Base-by-base conservation (phyloP, 2,329 filamentous ascomycete species). In the Phialophora chinensis region DNA sequence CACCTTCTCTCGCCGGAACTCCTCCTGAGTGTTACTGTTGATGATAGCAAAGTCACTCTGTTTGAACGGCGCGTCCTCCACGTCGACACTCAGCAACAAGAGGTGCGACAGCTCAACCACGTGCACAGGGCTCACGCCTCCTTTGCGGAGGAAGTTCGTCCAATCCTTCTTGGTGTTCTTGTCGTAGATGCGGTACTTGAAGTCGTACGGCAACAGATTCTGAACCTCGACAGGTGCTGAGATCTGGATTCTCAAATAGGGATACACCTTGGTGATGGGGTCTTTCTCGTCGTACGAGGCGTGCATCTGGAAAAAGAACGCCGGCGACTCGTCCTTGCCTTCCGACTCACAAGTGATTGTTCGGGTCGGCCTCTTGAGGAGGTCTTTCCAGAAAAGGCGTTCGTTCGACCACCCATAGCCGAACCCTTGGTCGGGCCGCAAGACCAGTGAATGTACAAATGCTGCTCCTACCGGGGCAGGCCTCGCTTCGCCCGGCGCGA, bases 111-210 rank as follows among this genome's bases (percentile, higher is more conserved):
- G 84, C 79, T 99, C 94, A 20, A 98, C 94, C 10, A 98, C 93
- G 76, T 99, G 95, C 0, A 99, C 93, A 0, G 96, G 96, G 76
- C 95, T 99, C 64, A 98, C 90, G 14, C 96, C 96, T 29, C 96
- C 95, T 78, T 97, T 98, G 65, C 95, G 88, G 55, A 99, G 82
- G 80, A 99, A 99, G 77, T 99, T 99, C 4, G 92, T 96, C 95
- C 95, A 99, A 77, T 99, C 95, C 77, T 96, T 97, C 83, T 94
- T 96, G 0, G 93, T 97, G 77, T 97, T 96, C 81, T 96, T 97
- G 82, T 99, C 95, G 75, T 98, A 99, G 63, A 99, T 98, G 63
- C 94, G 89, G 78, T 99, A 99, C 79, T 99, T 98, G 87, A 99
- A 99, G 79, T 99, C 95, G 75, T 95, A 98, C 0, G 95, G 95